Base-by-base conservation (phyloP, 768 basidiomycete genomes). In the Boletus rubescentipes region DNA sequence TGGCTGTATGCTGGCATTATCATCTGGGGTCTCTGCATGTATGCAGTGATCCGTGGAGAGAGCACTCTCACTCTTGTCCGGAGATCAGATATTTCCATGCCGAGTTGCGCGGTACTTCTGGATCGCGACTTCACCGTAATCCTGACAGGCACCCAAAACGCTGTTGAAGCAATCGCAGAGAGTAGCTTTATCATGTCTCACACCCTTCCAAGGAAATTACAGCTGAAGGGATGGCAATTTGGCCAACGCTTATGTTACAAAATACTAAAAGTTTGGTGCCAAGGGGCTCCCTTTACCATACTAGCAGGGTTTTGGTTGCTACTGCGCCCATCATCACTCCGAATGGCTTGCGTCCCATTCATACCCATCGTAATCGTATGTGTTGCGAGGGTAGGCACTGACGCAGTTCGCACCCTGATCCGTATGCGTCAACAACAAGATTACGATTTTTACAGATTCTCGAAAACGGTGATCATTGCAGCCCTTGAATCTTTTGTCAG, bases 111-210 rank as follows among this genome's bases (percentile, higher is more conserved):
- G 11, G 40, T 53, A 2, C 34, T 57, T 40, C 32, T 48, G 54
- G 49, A 51, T 45, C 36, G 20, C 3, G 42, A 48, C 16, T 55
- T 48, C 21, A 40, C 35, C 9, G 10, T 59, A 8, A 12, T 59
- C 7, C 10, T 50, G 14, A 42, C 9, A 1, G 57, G 53, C 15
- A 23, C 15, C 46, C 49, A 39, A 29, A 37, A 20, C 15, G 15
- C 47, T 9, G 53, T 55, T 2, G 53, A 58, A 12, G 43, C 53
- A 16, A 42, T 55, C 20, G 39, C 49, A 20, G 53, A 50, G 37
- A 36, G 52, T 10, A 20, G 36, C 6, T 58, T 58, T 40, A 23
- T 15, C 29, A 39, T 47, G 23, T 51, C 36, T 36, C 46, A 39
- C 30, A 21, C 29, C 12, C 12, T 49, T 23, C 1, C 41, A n/a